Evolutionary conservation across 2,329 filamentous ascomycete genomes (phyloP).

Genomic region (Fusarium continuum): DNA sequence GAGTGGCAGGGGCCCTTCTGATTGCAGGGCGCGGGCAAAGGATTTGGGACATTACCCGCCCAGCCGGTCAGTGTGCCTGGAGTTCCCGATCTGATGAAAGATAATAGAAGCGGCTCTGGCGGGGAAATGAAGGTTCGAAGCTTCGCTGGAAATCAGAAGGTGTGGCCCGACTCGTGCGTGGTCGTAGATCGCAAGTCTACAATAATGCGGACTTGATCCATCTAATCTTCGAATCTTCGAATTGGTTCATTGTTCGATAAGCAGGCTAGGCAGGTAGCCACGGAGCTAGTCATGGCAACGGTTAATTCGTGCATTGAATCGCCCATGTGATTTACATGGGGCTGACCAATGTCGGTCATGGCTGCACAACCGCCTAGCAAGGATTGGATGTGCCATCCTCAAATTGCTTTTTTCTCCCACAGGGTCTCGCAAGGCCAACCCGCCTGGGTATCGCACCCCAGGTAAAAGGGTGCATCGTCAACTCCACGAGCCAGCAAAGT

Average conservation of each 20-base stretch:
- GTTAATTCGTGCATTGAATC: constrained; percentile 36
- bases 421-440: constrained; percentile 30
- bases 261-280: too few species aligned
- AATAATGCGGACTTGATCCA: constrained; percentile 17
- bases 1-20: constrained; percentile 42
- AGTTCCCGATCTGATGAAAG: constrained; percentile 39
- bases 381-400: constrained; percentile 36
- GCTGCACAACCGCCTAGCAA: constrained; percentile 37
- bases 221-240: constrained; percentile 35
- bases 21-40: constrained; percentile 38
- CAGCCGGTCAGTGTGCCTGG: constrained; percentile 40
- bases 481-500: constrained; percentile 14
- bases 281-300: constrained; percentile 33
- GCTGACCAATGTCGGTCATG: constrained; percentile 36
- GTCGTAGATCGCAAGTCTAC: constrained; percentile 20
- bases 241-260: constrained; percentile 36
- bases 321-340: constrained; percentile 43
- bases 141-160: constrained; percentile 19
- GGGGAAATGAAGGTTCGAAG: constrained; percentile 17
- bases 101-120: constrained; percentile 8
- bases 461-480: constrained; percentile 32
- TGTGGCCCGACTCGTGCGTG: constrained; percentile 36
- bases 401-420: constrained; percentile 36
- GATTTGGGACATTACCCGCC: constrained; percentile 37
- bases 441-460: constrained; percentile 21